phyloP scores from a whole-genome alignment of 495 filamentous ascomycete species.

The Aspergillus diversus region DNA sequence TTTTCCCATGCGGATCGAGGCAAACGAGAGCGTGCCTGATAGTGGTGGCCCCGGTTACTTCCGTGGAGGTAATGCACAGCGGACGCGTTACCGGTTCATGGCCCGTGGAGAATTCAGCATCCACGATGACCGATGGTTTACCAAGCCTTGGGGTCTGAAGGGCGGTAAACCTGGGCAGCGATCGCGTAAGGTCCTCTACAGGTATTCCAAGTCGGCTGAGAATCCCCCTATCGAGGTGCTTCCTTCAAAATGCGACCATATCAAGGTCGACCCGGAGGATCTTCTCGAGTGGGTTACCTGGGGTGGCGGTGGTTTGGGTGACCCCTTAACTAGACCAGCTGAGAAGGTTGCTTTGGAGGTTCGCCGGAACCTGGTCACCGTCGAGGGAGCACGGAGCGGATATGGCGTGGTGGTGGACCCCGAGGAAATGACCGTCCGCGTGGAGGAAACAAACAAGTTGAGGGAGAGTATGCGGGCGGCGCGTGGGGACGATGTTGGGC shows the following conservation, averaged over 20 bases:
- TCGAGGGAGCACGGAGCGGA: slow-evolving; percentile 42
- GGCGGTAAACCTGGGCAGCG: slow-evolving; percentile 50
- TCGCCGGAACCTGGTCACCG: slow-evolving; percentile 48
- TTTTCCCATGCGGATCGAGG: slow-evolving; percentile 53
- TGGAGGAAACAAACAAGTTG: slow-evolving; percentile 36
- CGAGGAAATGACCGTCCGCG: slow-evolving; percentile 32
- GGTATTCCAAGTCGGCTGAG: slow-evolving; percentile 36
- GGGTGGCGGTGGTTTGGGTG: slow-evolving; percentile 55
- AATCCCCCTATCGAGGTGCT: slow-evolving; percentile 34
- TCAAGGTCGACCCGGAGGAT: slow-evolving; percentile 50
- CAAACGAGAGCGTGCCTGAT: slow-evolving; percentile 52
- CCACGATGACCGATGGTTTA: slow-evolving; percentile 57
- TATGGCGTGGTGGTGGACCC: slow-evolving; percentile 49
- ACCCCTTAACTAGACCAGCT: slow-evolving; percentile 50
- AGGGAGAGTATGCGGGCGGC: slow-evolving; percentile 30
- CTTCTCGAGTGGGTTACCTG: slow-evolving; percentile 57
- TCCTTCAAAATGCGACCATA: slow-evolving; percentile 53
- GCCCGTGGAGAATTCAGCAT: slow-evolving; percentile 50
- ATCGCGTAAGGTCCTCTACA: slow-evolving; percentile 47
- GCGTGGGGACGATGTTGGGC: slow-evolving; percentile 17
- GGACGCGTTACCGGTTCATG: slow-evolving; percentile 51
- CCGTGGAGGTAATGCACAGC: slow-evolving; percentile 54
- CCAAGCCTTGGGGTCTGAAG: slow-evolving; percentile 54
- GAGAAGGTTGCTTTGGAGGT: slow-evolving; percentile 52
- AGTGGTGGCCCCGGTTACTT: slow-evolving; percentile 51